Evolutionary conservation across 805 yeast species (phyloP).

Genomic region (Komagataella pseudopastoris): DNA sequence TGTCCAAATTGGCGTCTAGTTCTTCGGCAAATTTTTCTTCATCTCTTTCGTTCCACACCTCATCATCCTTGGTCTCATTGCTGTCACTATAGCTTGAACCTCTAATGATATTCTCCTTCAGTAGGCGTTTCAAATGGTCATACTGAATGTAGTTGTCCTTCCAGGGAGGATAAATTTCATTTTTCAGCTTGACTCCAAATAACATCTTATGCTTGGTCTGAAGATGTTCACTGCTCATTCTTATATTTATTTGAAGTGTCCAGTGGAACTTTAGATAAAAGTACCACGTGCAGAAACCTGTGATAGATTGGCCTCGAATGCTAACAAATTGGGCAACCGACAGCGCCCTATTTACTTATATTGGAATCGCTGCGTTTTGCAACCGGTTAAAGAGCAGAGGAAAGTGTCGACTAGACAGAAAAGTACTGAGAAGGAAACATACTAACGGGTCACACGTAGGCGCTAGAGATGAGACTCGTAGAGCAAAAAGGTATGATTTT

Average conservation of each 20-base stretch:
- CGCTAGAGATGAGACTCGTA: too few relatives aligned
- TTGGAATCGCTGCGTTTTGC: background rate
- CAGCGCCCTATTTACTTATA: background rate
- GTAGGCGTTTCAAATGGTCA: constrained; percentile 46
- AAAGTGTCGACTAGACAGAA: too few relatives aligned
- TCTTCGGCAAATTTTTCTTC: constrained; percentile 56
- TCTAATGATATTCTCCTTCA: constrained; percentile 54
- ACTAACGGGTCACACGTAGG: too few relatives aligned
- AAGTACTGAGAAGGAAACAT: too few relatives aligned
- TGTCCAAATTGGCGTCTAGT: constrained; percentile 59
- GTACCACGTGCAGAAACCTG: background rate
- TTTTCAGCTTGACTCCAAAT: constrained; percentile 72
- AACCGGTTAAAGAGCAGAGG: background rate
- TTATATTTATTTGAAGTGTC: background rate
- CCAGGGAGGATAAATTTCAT: constrained; percentile 86
- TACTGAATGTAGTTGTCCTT: constrained; percentile 57
- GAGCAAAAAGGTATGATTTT: too few relatives aligned
- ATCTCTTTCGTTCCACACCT: constrained; percentile 56
- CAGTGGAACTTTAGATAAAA: background rate
- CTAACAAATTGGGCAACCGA: background rate
- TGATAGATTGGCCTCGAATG: background rate
- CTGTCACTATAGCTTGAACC: constrained; percentile 6
- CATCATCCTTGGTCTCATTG: constrained; percentile 5
- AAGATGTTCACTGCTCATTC: background rate
- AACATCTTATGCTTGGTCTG: constrained; percentile 35